A percentile compares a stretch with the other conserved stretches of the same genome.
Evolutionary conservation across 164 flowering plant genomes (phyloP).

Genomic region (Sextonia rubra): DNA sequence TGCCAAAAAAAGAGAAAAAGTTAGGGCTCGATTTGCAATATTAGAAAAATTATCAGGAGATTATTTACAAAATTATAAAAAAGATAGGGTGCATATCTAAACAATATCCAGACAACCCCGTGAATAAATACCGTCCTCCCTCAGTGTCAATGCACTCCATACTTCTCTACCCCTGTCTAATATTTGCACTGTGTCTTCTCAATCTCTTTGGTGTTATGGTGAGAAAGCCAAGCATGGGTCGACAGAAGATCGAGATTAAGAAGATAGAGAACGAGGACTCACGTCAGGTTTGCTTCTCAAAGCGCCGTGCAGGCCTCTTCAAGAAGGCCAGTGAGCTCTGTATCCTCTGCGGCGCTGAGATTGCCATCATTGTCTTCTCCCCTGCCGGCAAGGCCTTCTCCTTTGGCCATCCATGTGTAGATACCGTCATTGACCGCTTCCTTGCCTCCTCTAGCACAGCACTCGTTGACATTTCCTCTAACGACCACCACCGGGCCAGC

Average conservation of each 20-base stretch:
- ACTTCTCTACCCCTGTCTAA: too few relatives aligned
- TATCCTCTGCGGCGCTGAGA: slow-evolving; percentile 19
- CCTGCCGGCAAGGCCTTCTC: slow-evolving; percentile 18
- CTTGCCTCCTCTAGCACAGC: background rate
- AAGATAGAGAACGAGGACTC: slow-evolving; percentile 6
- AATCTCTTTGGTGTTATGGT: background rate
- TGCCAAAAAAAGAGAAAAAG: too few relatives aligned
- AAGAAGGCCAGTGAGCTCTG: slow-evolving; percentile 18
- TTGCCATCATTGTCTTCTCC: slow-evolving; percentile 15
- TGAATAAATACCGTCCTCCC: too few relatives aligned
- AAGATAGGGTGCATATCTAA: too few relatives aligned
- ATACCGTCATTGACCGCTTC: slow-evolving; percentile 6
- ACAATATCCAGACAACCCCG: too few relatives aligned
- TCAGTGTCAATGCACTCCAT: too few relatives aligned
- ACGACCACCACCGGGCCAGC: background rate
- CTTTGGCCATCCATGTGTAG: slow-evolving; percentile 14
- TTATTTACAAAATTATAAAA: too few relatives aligned
- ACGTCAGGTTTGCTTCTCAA: slow-evolving; percentile 17
- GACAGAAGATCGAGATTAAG: slow-evolving; percentile 15
- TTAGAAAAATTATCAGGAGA: too few relatives aligned
- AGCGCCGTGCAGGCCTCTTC: slow-evolving; percentile 13
- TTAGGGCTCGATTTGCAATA: too few relatives aligned
- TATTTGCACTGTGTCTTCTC: background rate
- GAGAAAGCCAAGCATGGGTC: slow-evolving; percentile 7
- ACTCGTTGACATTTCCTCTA: background rate